Base-by-base conservation (phyloP, 2,329 filamentous ascomycete species). In the Neofusicoccum umdonicola region DNA sequence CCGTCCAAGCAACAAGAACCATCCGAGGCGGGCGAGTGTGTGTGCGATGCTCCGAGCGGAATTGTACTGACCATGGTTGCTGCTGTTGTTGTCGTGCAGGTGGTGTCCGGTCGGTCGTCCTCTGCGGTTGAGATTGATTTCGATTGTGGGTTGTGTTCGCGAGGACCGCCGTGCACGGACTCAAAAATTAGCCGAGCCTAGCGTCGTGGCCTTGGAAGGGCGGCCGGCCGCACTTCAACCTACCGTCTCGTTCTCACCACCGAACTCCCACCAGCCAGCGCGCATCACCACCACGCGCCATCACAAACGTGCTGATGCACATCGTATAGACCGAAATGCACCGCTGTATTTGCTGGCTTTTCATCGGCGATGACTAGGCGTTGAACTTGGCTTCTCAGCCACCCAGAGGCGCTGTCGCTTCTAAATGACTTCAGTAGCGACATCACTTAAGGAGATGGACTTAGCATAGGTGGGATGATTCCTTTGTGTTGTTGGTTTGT, bases 21-120 rank as follows among this genome's bases (percentile, higher is more conserved):
- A 63, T 54, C 31, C 56, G 5, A 39, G n/a, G 17, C 39, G 34
- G 31, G 41, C 41, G 22, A 27, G 34, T 19, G 61, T 22, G 61
- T 37, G n/a, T 48, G 51, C 31, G 31, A 12, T 47, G 34, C 51
- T 52, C 4, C 39, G 63, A 34, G 52, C 47, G 22, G 31, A 48
- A 45, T n/a, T 45, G 56, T 51, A 65, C 63, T 65, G 63, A 65
- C 63, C 63, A 65, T 65, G 35, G 45, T 65, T 42, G 63, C 63
- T 65, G 63, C 54, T 60, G 63, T 58, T 65, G 63, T 61, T 60
- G 63, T 65, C 54, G 45, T 65, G 54, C 63, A 60, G 47, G 42
- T 50, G 39, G 63, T 60, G 56, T 65, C 56, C 63, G 47, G 52
- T 52, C 39, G 39, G 63, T 65, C 63, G 63, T 65, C 63, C 63